Percentiles rank a stretch among this genome's conserved stretches.
Evolutionary conservation across 23 red algal species (phyloP).

Genomic region (Gracilaria domingensis): DNA sequence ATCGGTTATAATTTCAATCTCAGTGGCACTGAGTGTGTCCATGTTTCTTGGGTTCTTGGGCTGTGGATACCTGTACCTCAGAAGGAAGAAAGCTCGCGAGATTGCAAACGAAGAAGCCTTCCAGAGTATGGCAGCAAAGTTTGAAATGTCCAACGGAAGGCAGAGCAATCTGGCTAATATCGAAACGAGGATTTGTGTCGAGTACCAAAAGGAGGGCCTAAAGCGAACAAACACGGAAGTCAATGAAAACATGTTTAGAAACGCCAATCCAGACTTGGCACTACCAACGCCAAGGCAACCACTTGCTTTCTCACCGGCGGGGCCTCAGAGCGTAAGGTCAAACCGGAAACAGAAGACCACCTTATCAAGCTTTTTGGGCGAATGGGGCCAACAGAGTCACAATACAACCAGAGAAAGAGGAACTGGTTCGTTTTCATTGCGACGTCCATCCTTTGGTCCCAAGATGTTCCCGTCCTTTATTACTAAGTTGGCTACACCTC

Average conservation of each 20-base stretch:
- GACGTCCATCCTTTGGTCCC: neutral
- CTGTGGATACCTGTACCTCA: neutral
- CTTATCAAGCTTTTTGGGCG: neutral
- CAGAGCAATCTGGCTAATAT: constrained; percentile 35
- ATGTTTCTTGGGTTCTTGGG: constrained; percentile 3
- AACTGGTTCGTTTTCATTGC: neutral
- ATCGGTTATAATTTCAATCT: constrained; percentile 20
- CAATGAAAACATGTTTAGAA: constrained; percentile 11
- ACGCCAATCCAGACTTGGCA: constrained; percentile 15
- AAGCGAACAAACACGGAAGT: constrained; percentile 51
- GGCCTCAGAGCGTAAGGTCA: neutral
- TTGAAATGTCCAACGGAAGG: constrained; percentile 22
- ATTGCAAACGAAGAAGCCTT: constrained; percentile 42
- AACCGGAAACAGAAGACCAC: neutral
- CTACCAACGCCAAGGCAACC: constrained; percentile 30
- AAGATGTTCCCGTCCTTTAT: constrained; percentile 21
- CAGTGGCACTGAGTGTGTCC: neutral
- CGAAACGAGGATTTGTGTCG: neutral
- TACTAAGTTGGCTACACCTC: constrained; percentile 18
- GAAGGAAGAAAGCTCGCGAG: neutral
- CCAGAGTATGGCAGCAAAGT: constrained; percentile 21
- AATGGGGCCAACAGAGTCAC: neutral
- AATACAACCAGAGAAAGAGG: neutral
- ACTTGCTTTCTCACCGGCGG: neutral
- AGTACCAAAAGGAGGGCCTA: constrained; percentile 32